phyloP scores from a whole-genome alignment of 192 early-diverging fungal genomes.

The Backusella sp. region DNA sequence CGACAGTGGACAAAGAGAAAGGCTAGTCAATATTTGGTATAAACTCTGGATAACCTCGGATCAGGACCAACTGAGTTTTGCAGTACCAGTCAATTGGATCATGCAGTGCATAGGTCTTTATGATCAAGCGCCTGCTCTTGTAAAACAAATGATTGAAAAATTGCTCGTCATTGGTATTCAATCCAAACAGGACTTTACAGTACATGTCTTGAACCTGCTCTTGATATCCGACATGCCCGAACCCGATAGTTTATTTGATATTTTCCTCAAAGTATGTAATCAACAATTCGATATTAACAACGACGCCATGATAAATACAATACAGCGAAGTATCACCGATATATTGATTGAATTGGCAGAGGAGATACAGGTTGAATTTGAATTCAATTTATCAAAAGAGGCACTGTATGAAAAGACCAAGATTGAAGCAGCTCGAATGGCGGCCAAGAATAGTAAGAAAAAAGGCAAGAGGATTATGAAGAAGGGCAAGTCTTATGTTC shows the following conservation, averaged over 20 bases:
- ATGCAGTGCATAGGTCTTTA: constrained; percentile 24
- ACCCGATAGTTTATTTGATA: constrained; percentile 13
- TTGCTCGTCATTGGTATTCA: constrained; percentile 12
- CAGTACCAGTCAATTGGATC: constrained; percentile 16
- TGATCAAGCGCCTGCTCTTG: constrained; percentile 22
- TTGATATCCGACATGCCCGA: constrained; percentile 25
- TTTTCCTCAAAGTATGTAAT: background rate
- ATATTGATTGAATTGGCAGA: constrained; percentile 10
- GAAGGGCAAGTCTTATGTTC: background rate
- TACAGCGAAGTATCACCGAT: background rate
- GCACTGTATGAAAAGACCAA: background rate
- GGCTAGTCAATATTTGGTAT: constrained; percentile 5
- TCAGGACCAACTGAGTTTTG: background rate
- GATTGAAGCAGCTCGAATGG: background rate
- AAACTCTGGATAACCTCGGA: background rate
- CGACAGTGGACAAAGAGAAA: background rate
- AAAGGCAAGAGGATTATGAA: background rate
- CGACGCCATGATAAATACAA: background rate
- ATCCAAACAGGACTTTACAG: background rate
- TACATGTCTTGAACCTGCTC: constrained; percentile 14
- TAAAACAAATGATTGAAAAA: constrained; percentile 25
- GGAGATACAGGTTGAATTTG: constrained; percentile 5
- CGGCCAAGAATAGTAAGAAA: background rate
- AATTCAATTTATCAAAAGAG: background rate
- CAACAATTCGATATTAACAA: background rate